Conservation (phyloP, 164 flowering plant species). For the Tetracentron sinense region DNA sequence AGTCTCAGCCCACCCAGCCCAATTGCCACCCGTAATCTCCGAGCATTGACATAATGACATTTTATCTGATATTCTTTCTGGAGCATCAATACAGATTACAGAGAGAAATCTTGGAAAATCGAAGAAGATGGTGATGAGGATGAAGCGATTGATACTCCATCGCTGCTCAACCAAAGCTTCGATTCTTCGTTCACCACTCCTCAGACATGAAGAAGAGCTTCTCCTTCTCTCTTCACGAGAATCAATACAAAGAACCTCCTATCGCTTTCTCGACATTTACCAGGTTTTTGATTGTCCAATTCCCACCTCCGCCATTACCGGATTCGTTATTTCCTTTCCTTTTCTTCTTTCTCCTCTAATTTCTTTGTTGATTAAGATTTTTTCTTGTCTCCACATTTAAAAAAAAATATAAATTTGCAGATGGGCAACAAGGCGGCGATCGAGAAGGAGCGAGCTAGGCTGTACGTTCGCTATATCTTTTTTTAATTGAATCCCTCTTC, state of each 20-base stretch:
- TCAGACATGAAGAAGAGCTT: conserved; percentile 7
- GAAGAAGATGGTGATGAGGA: conserved; percentile 31
- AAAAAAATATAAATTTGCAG: conserved; percentile 28
- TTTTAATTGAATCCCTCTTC: background rate
- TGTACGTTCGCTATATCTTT: conserved; percentile 38
- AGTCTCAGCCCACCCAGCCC: no score
- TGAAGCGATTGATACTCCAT: conserved; percentile 21
- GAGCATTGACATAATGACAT: no score
- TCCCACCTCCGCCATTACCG: no score
- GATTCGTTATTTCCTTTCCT: background rate
- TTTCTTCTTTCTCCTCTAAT: background rate
- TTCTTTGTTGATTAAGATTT: background rate
- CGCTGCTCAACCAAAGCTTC: conserved; percentile 13
- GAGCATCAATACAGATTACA: no score
- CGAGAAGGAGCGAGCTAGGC: conserved; percentile 79
- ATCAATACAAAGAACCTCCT: conserved; percentile 34
- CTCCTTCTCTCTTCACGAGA: conserved; percentile 22
- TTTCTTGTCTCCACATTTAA: no score
- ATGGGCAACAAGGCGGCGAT: conserved; percentile 63
- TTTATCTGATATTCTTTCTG: no score
- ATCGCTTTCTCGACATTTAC: conserved; percentile 77
- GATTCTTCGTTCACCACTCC: conserved; percentile 1
- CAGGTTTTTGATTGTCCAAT: no score
- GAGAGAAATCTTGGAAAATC: no score
- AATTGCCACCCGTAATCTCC: no score